Conservation (phyloP, 805 yeast genomes). For the Torulaspora gathmanii region DNA sequence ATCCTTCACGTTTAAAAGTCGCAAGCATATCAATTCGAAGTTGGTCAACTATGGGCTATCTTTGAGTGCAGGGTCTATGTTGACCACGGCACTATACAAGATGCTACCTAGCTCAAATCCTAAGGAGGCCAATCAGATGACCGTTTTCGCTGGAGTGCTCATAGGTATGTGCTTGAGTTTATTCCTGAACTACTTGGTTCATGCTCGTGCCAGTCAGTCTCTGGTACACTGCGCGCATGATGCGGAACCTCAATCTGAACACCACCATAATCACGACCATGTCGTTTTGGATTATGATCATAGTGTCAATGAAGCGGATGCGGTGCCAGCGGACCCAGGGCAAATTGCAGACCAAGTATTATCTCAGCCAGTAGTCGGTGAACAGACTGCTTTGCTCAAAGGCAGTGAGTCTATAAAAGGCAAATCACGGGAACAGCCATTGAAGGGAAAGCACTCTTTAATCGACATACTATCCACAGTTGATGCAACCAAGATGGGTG, state of each 20-base stretch:
- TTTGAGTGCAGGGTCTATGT: conserved; percentile 74
- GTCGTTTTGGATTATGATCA: neutral
- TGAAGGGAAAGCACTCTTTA: conserved; percentile 12
- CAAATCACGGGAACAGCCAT: neutral
- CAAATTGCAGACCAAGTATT: neutral
- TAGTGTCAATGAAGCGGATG: neutral
- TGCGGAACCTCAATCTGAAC: conserved; percentile 25
- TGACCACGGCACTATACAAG: conserved; percentile 71
- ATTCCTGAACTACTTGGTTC: conserved; percentile 59
- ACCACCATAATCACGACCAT: conserved; percentile 15
- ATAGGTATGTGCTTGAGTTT: conserved; percentile 61
- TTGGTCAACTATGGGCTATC: conserved; percentile 73
- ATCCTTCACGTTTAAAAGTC: conserved; percentile 17
- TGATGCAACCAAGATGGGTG: conserved; percentile 9
- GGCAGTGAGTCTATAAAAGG: neutral
- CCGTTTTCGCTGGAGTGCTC: conserved; percentile 42
- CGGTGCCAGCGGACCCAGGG: neutral
- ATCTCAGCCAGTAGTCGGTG: conserved; percentile 1
- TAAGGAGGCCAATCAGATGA: conserved; percentile 37
- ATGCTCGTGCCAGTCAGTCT: conserved; percentile 70
- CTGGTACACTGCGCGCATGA: conserved; percentile 80
- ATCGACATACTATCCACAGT: conserved; percentile 16
- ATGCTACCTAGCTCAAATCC: conserved; percentile 62
- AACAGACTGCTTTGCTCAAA: conserved; percentile 1
- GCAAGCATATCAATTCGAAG: conserved; percentile 38